Percentiles rank a stretch among this genome's conserved stretches.
Evolutionary conservation across 2,329 filamentous ascomycete genomes (phyloP).

Genomic region (Aureobasidium vineae): DNA sequence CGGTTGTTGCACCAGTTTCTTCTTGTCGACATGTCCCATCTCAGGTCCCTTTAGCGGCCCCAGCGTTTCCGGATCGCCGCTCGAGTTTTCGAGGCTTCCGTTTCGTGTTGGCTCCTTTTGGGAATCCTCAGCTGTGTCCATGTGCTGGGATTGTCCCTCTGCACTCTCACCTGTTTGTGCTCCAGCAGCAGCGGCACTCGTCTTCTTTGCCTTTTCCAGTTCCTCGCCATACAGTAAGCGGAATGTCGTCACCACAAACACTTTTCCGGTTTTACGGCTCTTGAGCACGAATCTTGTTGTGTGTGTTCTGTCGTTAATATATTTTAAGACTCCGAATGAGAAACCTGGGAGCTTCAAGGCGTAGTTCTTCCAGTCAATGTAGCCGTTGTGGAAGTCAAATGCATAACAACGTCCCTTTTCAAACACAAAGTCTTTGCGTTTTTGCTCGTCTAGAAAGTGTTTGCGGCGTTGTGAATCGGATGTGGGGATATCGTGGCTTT

Average conservation of each 20-base stretch:
- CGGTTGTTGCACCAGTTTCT: not conserved
- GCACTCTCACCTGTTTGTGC: slow-evolving; percentile 3
- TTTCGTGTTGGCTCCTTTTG: slow-evolving; percentile 6
- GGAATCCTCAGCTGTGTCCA: not conserved
- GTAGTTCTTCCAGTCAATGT: slow-evolving; percentile 50
- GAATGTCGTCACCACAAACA: slow-evolving; percentile 48
- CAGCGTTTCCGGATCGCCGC: not conserved
- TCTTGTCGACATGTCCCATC: not conserved
- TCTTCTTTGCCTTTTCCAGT: slow-evolving; percentile 36
- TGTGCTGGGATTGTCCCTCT: not conserved
- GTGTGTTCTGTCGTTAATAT: slow-evolving; percentile 49
- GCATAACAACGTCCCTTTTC: slow-evolving; percentile 47
- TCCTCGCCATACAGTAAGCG: slow-evolving; percentile 48
- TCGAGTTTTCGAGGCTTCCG: slow-evolving; percentile 19
- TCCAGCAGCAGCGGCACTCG: not conserved
- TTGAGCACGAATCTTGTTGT: slow-evolving; percentile 49
- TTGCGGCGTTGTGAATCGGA: slow-evolving; percentile 48
- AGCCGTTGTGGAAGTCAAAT: slow-evolving; percentile 51
- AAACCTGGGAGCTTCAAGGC: slow-evolving; percentile 48
- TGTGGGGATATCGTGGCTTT: slow-evolving; percentile 38
- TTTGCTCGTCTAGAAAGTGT: slow-evolving; percentile 41
- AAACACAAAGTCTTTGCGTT: slow-evolving; percentile 43
- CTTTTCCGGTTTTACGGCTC: slow-evolving; percentile 43
- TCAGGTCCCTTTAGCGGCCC: slow-evolving; percentile 5
- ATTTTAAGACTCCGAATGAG: slow-evolving; percentile 46